Percentiles rank a stretch among this genome's conserved stretches.
Conservation (phyloP, 2,329 filamentous ascomycete genomes). For the Immersiporthe knoxdaviesiana region DNA sequence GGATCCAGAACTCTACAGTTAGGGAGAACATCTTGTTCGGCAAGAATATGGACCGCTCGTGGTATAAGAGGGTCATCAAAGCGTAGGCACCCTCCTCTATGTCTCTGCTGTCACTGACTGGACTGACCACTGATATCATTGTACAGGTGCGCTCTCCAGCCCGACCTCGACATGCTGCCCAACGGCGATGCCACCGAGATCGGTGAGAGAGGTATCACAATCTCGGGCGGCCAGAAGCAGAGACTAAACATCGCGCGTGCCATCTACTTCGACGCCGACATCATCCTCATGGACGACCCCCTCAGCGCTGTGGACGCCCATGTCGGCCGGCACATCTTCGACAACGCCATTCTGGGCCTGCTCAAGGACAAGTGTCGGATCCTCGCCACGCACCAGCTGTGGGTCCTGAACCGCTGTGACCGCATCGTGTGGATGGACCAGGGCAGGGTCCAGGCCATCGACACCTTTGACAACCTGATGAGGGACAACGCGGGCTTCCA, state of each 20-base stretch:
- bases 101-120: too few species aligned
- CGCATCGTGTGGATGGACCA: slow-evolving; percentile 92
- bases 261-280: slow-evolving; percentile 70
- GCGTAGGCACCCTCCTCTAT: slow-evolving; percentile 54
- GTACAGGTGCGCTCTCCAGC: slow-evolving; percentile 15
- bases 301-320: slow-evolving; percentile 72
- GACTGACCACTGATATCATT: too few species aligned
- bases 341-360: slow-evolving; percentile 88
- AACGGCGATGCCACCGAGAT: slow-evolving; percentile 89
- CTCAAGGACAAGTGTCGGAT: slow-evolving; percentile 88
- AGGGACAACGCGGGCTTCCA: slow-evolving; percentile 75
- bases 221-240: slow-evolving; percentile 95
- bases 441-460: slow-evolving; percentile 80
- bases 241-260: slow-evolving; percentile 89
- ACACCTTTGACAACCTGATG: slow-evolving; percentile 91
- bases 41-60: slow-evolving; percentile 71
- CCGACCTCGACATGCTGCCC: slow-evolving; percentile 92
- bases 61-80: slow-evolving; percentile 84
- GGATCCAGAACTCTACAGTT: slow-evolving; percentile 92
- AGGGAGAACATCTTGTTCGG: slow-evolving; percentile 91
- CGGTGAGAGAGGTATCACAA: slow-evolving; percentile 91
- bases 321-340: slow-evolving; percentile 79
- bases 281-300: slow-evolving; percentile 71
- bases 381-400: slow-evolving; percentile 91
- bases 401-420: slow-evolving; percentile 88